Conservation (phyloP, 2,329 filamentous ascomycete species). For the Hymenoscyphus fraxineus region DNA sequence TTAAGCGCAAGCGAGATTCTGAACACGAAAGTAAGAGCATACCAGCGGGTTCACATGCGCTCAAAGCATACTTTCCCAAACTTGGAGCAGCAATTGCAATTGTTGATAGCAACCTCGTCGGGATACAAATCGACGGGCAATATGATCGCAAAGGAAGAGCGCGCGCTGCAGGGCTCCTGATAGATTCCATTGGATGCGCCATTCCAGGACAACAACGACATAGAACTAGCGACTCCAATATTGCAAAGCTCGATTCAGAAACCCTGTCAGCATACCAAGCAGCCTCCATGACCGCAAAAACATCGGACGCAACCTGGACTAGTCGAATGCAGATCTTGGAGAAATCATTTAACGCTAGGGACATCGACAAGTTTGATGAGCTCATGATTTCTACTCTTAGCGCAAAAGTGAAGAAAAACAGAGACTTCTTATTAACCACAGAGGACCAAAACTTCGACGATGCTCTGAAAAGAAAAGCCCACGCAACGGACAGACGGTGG, state of each 20-base stretch:
- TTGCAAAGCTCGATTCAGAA: constrained; percentile 11
- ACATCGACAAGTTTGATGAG: constrained; percentile 41
- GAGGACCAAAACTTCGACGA: constrained; percentile 5
- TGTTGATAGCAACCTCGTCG: constrained; percentile 59
- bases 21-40: constrained; percentile 11
- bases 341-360: constrained; percentile 34
- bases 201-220: constrained; percentile 38
- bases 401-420: constrained; percentile 21
- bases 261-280: constrained; percentile 30
- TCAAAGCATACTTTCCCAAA: constrained; percentile 62
- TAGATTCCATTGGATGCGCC: constrained; percentile 71
- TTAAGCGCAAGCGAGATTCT: constrained; percentile 28
- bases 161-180: constrained; percentile 59
- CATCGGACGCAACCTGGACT: constrained; percentile 18
- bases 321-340: constrained; percentile 33
- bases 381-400: constrained; percentile 38
- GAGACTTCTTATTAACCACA: constrained; percentile 12
- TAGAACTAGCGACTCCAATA: constrained; percentile 12
- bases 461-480: constrained; percentile 34
- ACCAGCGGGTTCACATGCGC: constrained; percentile 36
- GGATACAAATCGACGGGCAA: constrained; percentile 64
- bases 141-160: constrained; percentile 52
- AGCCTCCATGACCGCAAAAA: constrained; percentile 21
- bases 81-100: constrained; percentile 64
- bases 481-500: constrained; percentile 61